These are phyloP conservation scores for Hortaea sp. DNA, from an alignment of 2,329 filamentous ascomycete genomes.

Conservation along the genomic window DNA sequence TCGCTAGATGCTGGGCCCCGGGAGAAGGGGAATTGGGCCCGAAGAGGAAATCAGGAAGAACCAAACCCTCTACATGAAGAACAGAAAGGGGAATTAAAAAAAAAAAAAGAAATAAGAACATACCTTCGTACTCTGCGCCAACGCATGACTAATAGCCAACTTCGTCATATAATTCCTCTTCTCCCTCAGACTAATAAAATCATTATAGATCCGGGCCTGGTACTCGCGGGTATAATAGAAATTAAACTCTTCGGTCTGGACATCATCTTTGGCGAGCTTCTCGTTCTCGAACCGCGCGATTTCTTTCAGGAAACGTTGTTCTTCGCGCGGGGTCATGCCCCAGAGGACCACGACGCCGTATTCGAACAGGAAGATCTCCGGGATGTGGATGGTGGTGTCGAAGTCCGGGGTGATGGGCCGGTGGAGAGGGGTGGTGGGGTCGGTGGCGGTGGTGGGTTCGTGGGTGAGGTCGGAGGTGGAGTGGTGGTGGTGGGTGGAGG, in stretches of 20 bases:
- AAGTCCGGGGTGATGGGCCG: slow-evolving; percentile 53
- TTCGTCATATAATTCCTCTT: slow-evolving; percentile 98
- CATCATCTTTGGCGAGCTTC: slow-evolving; percentile 76
- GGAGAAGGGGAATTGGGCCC: no score
- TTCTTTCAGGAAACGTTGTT: slow-evolving; percentile 84
- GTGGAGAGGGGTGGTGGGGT: background rate
- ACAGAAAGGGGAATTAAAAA: no score
- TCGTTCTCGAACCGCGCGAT: slow-evolving; percentile 89
- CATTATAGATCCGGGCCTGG: slow-evolving; percentile 97
- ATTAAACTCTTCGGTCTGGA: slow-evolving; percentile 96
- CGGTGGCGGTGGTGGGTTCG: slow-evolving; percentile 1
- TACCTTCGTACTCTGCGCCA: slow-evolving; percentile 91
- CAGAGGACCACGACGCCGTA: slow-evolving; percentile 97
- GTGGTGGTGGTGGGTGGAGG: slow-evolving; percentile 13
- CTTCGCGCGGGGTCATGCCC: slow-evolving; percentile 89
- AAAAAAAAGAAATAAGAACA: background rate
- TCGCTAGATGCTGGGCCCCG: no score
- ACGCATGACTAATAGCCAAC: slow-evolving; percentile 86
- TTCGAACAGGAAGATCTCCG: slow-evolving; percentile 91
- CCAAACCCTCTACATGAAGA: no score
- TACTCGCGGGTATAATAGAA: slow-evolving; percentile 99
- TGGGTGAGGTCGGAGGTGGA: slow-evolving; percentile 5
- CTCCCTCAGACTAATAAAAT: slow-evolving; percentile 90
- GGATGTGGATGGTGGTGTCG: slow-evolving; percentile 79
- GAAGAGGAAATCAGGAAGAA: no score